Base-by-base conservation (phyloP, 2,329 filamentous ascomycete species). In the Sporothrix euskadiensis region DNA sequence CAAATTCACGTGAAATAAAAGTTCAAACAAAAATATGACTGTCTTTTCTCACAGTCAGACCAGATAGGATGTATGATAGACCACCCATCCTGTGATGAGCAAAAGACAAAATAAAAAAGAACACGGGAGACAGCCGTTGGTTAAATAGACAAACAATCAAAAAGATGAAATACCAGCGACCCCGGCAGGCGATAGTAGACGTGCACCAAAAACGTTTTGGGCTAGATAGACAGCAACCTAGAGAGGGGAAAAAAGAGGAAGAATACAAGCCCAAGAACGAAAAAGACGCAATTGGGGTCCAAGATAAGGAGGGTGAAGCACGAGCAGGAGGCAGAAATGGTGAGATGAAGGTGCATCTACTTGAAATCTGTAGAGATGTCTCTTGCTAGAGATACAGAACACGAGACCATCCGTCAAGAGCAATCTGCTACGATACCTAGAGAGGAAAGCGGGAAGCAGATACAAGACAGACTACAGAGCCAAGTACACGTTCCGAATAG, bases 221-320 rank as follows among this genome's bases (percentile, higher is more conserved):
- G 54, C n/a, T 7, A 7, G 35, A 65, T 44, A 19, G 56, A 65
- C 47, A 44, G 30, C 5, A 39, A 9, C 4, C n/a, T 22, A 32
- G 8, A 9, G 22, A 68, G 61, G 9, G 12, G n/a, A 12, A 2
- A 1, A 47, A 26, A 30, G 14, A 30, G 16, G 39, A 22, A 47
- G n/a, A 30, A 41, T 22, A 19, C 32, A n/a, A 1, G 4, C 0
- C 6, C 49, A 1, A 32, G 2, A 10, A 1, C n/a, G 2, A 10
- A 41, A 56, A 56, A 66, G 30, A 41, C 59, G 70, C 57, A 54
- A 72, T 72, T 19, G 69, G 49, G 35, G 47, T 41, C 66, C 65
- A 52, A 68, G 65, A 68, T 52, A 68, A 68, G 65, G 39, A 19
- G 22, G 39, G 39, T 30, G n/a, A 14, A 66, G 61, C 61, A 66